Conservation (phyloP, 1,284 basidiomycete species). For the Butyriboletus appendiculatus region DNA sequence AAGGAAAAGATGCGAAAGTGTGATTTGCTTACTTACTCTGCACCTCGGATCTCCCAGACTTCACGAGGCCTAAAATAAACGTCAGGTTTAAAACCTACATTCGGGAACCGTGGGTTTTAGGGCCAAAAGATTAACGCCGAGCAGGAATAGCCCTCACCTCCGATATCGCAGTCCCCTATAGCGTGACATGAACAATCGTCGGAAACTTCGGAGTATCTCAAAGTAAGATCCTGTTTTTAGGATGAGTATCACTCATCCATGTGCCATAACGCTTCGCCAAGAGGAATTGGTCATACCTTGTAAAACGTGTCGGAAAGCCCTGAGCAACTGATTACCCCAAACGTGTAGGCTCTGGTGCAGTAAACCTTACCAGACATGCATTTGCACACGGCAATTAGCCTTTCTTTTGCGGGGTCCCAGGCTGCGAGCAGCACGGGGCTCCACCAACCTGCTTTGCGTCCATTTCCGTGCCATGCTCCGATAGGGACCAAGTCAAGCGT, state of each 20-base stretch:
- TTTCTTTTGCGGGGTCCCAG: constrained; percentile 72
- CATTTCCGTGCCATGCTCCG: constrained; percentile 90
- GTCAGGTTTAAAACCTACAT: constrained; percentile 69
- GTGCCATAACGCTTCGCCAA: neutral
- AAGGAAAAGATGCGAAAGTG: neutral
- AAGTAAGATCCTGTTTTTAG: constrained; percentile 49
- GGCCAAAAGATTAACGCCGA: neutral
- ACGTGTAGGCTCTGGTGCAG: neutral
- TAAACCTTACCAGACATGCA: constrained; percentile 71
- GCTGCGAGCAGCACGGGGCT: constrained; percentile 85
- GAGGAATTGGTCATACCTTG: constrained; percentile 47
- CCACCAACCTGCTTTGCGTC: constrained; percentile 94
- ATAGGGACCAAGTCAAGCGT: constrained; percentile 71
- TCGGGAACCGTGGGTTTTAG: neutral
- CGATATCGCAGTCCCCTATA: constrained; percentile 68
- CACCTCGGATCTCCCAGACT: constrained; percentile 92
- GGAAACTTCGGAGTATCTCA: constrained; percentile 65
- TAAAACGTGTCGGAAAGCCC: constrained; percentile 92
- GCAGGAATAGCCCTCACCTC: constrained; percentile 46
- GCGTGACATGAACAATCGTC: constrained; percentile 64
- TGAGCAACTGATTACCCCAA: constrained; percentile 22
- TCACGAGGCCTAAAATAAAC: constrained; percentile 86
- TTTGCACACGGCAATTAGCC: constrained; percentile 83
- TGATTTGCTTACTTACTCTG: constrained; percentile 68
- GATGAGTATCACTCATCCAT: neutral